Conservation (phyloP, 345 rosid genomes). For the Citrus unshiu region DNA sequence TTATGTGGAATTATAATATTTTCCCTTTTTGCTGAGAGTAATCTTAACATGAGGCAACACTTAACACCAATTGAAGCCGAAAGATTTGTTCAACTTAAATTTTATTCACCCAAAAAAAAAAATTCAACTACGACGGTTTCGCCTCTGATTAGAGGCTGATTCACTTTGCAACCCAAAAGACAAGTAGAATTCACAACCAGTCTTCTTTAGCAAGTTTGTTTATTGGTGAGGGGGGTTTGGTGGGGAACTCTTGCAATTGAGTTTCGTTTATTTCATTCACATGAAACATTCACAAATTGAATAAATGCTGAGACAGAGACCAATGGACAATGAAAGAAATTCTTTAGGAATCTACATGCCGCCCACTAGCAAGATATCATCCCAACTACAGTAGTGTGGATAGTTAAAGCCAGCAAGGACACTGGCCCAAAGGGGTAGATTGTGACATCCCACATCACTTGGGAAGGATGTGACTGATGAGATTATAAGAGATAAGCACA, state of each 20-base stretch:
- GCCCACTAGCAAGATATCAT: too few relatives aligned
- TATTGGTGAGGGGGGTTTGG: rapidly evolving
- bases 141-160: neutral
- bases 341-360: neutral
- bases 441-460: too few relatives aligned
- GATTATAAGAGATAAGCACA: too few relatives aligned
- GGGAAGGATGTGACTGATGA: too few relatives aligned
- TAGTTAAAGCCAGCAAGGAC: too few relatives aligned
- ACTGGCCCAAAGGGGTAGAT: too few relatives aligned
- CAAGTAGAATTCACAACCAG: neutral
- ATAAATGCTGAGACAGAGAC: neutral
- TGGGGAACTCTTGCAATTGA: neutral
- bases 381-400: too few relatives aligned
- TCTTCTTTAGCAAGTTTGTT: neutral
- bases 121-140: neutral
- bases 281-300: neutral
- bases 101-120: neutral
- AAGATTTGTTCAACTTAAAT: neutral
- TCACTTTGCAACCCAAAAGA: neutral
- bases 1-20: neutral
- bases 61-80: neutral
- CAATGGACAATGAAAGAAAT: neutral
- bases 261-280: neutral
- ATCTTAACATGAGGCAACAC: neutral
- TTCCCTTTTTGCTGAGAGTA: neutral